These are phyloP conservation scores for Scenedesmus sp. DNA, from an alignment of 163 green algal genomes.

Conservation along the genomic window DNA sequence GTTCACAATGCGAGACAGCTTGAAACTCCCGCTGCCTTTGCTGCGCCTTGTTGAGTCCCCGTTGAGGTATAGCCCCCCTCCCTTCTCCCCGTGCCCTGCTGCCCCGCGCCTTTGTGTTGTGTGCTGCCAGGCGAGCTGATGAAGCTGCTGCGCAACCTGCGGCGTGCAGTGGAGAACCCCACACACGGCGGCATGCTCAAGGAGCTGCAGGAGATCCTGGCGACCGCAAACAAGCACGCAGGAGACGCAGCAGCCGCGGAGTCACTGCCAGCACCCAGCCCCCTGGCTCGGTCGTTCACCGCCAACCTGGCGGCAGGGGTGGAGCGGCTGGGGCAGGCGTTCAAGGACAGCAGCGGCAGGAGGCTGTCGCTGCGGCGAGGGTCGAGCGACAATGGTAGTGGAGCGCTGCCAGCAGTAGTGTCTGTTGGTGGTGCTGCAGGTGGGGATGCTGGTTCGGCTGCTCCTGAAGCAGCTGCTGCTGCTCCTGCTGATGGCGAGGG, in stretches of 20 bases:
- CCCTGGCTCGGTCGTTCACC: not conserved
- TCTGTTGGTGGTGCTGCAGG: not conserved
- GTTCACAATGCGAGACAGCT: no score
- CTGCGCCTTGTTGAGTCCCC: not conserved
- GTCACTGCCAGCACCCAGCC: not conserved
- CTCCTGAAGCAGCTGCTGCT: not conserved
- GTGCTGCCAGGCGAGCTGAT: constrained; percentile 39
- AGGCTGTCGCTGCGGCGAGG: not conserved
- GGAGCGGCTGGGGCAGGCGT: not conserved
- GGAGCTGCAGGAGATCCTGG: constrained; percentile 40
- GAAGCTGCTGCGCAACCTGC: constrained; percentile 46
- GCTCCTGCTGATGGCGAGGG: not conserved
- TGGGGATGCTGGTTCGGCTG: not conserved
- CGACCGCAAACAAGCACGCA: not conserved
- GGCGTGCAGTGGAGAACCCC: constrained; percentile 35
- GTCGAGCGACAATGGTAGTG: not conserved
- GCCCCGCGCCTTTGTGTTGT: no score
- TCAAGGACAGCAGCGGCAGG: constrained; percentile 1
- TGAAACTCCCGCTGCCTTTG: not conserved
- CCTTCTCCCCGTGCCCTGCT: no score
- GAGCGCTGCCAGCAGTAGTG: not conserved
- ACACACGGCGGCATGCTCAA: constrained; percentile 22
- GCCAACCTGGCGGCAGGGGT: not conserved
- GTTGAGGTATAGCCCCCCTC: not conserved
- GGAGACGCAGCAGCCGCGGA: constrained; percentile 1